These are phyloP conservation scores for Mycena rebaudengoi DNA, from an alignment of 768 basidiomycete species.

Conservation along the genomic window DNA sequence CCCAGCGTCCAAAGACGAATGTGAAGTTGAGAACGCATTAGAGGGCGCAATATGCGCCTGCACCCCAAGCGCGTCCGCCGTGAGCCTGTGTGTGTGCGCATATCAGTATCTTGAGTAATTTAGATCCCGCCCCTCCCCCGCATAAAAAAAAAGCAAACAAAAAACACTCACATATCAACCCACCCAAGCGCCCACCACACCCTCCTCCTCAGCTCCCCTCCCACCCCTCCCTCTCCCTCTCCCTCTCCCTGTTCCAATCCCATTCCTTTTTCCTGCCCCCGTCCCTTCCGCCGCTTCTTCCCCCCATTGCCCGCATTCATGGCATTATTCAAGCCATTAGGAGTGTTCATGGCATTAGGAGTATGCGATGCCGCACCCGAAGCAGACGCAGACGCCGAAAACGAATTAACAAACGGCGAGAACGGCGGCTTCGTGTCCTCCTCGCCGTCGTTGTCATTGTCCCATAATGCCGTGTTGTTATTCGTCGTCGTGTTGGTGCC, in stretches of 20 bases:
- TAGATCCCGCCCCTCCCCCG: neutral
- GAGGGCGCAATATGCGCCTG: constrained; percentile 2
- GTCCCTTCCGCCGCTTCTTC: constrained; percentile 1
- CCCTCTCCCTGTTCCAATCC: neutral
- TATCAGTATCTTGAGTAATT: neutral
- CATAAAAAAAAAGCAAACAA: constrained; percentile 8
- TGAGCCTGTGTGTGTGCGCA: constrained; percentile 56
- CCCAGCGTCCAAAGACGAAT: neutral
- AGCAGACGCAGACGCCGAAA: neutral
- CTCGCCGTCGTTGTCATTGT: too few species aligned
- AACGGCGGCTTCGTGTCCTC: too few species aligned
- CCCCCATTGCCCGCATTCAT: neutral
- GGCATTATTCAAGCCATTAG: neutral
- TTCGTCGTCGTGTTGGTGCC: too few species aligned
- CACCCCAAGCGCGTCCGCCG: constrained; percentile 60
- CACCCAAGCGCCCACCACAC: constrained; percentile 85
- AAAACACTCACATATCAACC: constrained; percentile 74
- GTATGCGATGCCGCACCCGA: neutral
- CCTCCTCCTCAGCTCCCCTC: constrained; percentile 54
- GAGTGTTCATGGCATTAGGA: neutral
- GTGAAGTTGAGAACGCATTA: neutral
- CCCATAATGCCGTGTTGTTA: too few species aligned
- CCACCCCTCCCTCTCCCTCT: neutral
- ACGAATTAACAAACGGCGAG: too few species aligned
- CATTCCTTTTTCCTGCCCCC: neutral